phyloP scores from a whole-genome alignment of 1,284 basidiomycete genomes.

The Ceratorhiza oryzae-sativae region DNA sequence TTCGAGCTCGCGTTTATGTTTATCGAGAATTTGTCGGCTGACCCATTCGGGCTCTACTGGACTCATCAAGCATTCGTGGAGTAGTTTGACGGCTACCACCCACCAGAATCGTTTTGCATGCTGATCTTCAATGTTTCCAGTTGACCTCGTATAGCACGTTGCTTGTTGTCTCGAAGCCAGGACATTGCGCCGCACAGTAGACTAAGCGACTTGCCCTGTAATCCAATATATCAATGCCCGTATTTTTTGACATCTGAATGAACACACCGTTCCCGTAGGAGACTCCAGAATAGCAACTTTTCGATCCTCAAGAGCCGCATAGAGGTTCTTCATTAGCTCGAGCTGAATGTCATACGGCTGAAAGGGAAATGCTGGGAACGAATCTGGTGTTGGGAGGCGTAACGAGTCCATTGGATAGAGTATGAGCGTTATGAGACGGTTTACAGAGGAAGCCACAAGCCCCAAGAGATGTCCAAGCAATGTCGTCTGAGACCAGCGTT shows the following conservation, averaged over 20 bases:
- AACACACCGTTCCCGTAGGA: slow-evolving; percentile 55
- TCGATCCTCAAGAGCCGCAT: slow-evolving; percentile 75
- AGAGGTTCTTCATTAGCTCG: slow-evolving; percentile 89
- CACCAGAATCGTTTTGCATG: slow-evolving; percentile 52
- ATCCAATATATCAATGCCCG: background rate
- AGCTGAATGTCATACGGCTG: slow-evolving; percentile 88
- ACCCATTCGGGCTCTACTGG: slow-evolving; percentile 78
- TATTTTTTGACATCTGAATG: background rate
- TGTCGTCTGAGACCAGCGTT: no score
- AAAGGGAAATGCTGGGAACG: slow-evolving; percentile 82
- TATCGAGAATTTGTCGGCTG: slow-evolving; percentile 73
- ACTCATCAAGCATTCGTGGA: background rate
- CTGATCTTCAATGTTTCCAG: slow-evolving; percentile 52
- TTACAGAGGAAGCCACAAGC: no score
- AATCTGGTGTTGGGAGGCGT: slow-evolving; percentile 65
- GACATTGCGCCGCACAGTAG: slow-evolving; percentile 80
- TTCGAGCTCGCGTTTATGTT: slow-evolving; percentile 68
- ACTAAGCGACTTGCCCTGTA: slow-evolving; percentile 84
- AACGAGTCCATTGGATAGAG: slow-evolving; percentile 46
- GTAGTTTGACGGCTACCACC: slow-evolving; percentile 46
- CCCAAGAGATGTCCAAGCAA: no score
- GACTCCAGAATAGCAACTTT: slow-evolving; percentile 73
- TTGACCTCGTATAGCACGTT: slow-evolving; percentile 69
- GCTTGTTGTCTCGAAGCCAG: slow-evolving; percentile 77
- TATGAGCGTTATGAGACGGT: background rate